These are phyloP conservation scores for Exsudoporus floridanus DNA, from an alignment of 1,284 basidiomycete genomes.

Conservation along the genomic window DNA sequence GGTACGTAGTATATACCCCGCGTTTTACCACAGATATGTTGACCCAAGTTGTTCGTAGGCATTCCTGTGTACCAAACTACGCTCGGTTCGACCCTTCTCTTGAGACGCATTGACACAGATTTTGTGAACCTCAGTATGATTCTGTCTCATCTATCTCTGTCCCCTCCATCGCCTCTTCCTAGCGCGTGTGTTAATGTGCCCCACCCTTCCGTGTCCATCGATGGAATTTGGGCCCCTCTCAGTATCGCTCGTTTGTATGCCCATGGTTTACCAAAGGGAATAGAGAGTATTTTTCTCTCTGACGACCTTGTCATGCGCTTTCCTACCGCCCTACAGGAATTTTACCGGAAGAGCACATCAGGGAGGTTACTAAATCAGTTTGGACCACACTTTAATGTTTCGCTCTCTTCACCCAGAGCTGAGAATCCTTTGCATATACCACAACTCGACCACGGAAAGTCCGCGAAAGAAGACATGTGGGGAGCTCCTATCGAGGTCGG, in stretches of 20 bases:
- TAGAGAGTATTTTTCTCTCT: constrained; percentile 55
- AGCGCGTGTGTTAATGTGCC: constrained; percentile 25
- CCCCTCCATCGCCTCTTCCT: constrained; percentile 38
- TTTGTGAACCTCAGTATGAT: constrained; percentile 70
- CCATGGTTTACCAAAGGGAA: constrained; percentile 30
- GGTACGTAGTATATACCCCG: constrained; percentile 42
- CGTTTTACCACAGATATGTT: constrained; percentile 3
- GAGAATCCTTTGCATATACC: constrained; percentile 15
- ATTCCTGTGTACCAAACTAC: constrained; percentile 69
- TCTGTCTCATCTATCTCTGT: constrained; percentile 37
- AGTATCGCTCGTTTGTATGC: constrained; percentile 47
- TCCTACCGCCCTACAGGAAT: constrained; percentile 54
- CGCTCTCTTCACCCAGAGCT: constrained; percentile 19
- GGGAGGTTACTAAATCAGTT: constrained; percentile 51
- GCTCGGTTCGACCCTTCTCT: constrained; percentile 50
- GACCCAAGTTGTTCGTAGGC: constrained; percentile 40
- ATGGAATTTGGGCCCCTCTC: constrained; percentile 68
- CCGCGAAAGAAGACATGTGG: constrained; percentile 20
- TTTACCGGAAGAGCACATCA: constrained; percentile 46
- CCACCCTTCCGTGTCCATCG: constrained; percentile 48
- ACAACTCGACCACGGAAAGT: constrained; percentile 4
- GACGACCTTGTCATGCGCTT: constrained; percentile 60
- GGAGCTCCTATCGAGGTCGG: constrained; percentile 21
- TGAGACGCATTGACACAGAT: constrained; percentile 70
- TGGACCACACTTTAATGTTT: constrained; percentile 40